Conservation (phyloP, 108 stramenopile genomes). For the Nitzschia sp. region DNA sequence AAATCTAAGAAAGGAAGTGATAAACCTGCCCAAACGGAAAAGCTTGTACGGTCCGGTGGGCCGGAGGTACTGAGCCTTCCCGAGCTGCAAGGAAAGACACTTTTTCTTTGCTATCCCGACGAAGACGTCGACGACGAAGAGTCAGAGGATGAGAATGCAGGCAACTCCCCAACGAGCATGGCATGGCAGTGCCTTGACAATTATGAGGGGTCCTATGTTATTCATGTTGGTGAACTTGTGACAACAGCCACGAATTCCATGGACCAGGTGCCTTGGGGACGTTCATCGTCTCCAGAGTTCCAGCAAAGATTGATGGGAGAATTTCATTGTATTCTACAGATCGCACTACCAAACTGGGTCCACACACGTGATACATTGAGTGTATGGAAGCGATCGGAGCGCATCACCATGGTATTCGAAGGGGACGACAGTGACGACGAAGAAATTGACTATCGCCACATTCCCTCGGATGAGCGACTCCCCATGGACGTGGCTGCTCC, state of each 20-base stretch:
- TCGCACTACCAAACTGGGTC: constrained; percentile 69
- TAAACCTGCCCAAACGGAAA: constrained; percentile 8
- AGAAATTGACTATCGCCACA: constrained; percentile 68
- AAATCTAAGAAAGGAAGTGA: constrained; percentile 5
- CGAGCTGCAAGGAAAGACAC: constrained; percentile 46
- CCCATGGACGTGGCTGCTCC: constrained; percentile 52
- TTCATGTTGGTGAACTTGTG: constrained; percentile 84
- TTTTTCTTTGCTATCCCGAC: constrained; percentile 89
- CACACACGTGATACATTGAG: constrained; percentile 76
- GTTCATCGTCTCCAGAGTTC: constrained; percentile 75
- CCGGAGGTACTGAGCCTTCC: constrained; percentile 53
- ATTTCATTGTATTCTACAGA: constrained; percentile 83
- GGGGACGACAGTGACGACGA: constrained; percentile 69
- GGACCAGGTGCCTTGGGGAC: constrained; percentile 87
- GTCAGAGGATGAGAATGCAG: constrained; percentile 31
- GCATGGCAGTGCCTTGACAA: constrained; percentile 73
- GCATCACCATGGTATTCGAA: constrained; percentile 67
- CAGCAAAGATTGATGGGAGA: constrained; percentile 71
- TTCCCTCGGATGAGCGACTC: constrained; percentile 72
- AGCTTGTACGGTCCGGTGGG: constrained; percentile 54
- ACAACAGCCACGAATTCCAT: constrained; percentile 57
- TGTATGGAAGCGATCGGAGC: constrained; percentile 85
- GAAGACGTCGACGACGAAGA: constrained; percentile 39
- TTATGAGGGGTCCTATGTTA: constrained; percentile 68
- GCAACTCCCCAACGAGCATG: constrained; percentile 45